Percentiles rank a stretch among this genome's conserved stretches.
Conservation (phyloP, 2,329 filamentous ascomycete genomes). For the Allantophomopsis lycopodina region DNA sequence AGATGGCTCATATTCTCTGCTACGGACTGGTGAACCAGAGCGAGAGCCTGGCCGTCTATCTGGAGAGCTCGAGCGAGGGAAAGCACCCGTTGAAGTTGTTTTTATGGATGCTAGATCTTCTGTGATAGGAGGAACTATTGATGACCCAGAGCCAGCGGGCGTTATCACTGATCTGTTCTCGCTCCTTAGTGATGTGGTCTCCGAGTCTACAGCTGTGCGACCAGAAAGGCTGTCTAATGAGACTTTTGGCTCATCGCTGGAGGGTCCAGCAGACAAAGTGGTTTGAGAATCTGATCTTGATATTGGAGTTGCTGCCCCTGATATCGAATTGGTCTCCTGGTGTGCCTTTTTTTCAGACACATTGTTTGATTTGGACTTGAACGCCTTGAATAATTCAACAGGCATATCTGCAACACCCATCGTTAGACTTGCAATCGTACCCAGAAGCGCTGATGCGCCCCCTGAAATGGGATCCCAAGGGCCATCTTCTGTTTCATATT, state of each 20-base stretch:
- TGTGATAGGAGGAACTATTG: not conserved
- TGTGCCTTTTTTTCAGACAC: conserved; percentile 1
- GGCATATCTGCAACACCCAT: conserved; percentile 71
- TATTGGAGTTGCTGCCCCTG: conserved; percentile 5
- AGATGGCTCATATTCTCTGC: conserved; percentile 17
- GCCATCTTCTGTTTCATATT: conserved; percentile 68
- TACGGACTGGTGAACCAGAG: conserved; percentile 11
- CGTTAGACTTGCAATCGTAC: conserved; percentile 67
- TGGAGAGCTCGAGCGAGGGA: conserved; percentile 8
- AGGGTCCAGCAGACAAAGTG: not conserved
- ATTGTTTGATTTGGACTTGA: conserved; percentile 10
- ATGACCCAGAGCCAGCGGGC: not conserved
- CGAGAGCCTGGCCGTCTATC: conserved; percentile 7
- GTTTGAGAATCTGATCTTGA: not conserved
- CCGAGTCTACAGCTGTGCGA: not conserved
- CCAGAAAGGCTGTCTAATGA: not conserved
- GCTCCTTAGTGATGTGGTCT: conserved; percentile 5
- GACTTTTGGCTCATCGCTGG: not conserved
- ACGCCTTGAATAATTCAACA: conserved; percentile 35
- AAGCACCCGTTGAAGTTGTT: conserved; percentile 14
- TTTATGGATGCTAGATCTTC: conserved; percentile 13
- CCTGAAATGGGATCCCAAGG: conserved; percentile 71
- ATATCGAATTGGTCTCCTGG: conserved; percentile 2
- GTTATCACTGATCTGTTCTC: conserved; percentile 2
- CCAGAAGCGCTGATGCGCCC: conserved; percentile 63